These are phyloP conservation scores for Metschnikowia hibisci DNA, from an alignment of 805 yeast species.

Conservation along the genomic window DNA sequence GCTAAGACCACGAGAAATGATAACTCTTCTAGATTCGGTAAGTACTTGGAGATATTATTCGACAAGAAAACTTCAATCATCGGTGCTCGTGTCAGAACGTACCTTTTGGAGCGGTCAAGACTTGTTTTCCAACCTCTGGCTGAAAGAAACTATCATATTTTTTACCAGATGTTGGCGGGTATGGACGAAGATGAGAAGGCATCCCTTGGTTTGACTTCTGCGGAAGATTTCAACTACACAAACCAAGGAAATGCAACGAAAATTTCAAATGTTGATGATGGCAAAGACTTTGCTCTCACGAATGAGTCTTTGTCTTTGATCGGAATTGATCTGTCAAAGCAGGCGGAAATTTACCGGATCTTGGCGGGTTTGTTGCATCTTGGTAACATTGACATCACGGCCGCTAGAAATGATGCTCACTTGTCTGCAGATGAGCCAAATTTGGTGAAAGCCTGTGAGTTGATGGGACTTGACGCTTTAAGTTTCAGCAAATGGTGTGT, in stretches of 20 bases:
- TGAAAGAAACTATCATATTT: conserved; percentile 95
- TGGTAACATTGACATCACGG: conserved; percentile 85
- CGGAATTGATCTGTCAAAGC: conserved; percentile 61
- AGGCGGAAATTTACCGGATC: conserved; percentile 66
- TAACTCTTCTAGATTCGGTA: conserved; percentile 96
- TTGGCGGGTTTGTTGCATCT: conserved; percentile 87
- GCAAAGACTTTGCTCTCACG: conserved; percentile 71
- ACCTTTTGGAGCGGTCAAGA: conserved; percentile 88
- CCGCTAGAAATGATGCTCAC: conserved; percentile 79
- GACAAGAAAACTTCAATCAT: conserved; percentile 71
- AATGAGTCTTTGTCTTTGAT: conserved; percentile 72
- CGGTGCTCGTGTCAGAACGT: conserved; percentile 93
- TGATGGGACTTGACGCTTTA: conserved; percentile 73
- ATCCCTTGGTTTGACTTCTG: conserved; percentile 55
- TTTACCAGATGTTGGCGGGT: conserved; percentile 85
- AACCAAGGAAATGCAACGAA: conserved; percentile 81
- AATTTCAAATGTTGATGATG: conserved; percentile 80
- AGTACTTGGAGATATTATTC: conserved; percentile 87
- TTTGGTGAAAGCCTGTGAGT: conserved; percentile 73
- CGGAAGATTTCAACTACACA: conserved; percentile 72
- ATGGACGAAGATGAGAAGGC: conserved; percentile 51
- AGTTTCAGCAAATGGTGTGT: conserved; percentile 85
- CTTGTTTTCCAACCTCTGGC: conserved; percentile 84
- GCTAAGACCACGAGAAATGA: conserved; percentile 97
- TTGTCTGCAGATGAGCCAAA: conserved; percentile 84